Evolutionary conservation across 1,139 yeast genomes (phyloP), one percentile per base, ranked within the genome.

Genomic region (Blastobotrys illinoisensis): DNA sequence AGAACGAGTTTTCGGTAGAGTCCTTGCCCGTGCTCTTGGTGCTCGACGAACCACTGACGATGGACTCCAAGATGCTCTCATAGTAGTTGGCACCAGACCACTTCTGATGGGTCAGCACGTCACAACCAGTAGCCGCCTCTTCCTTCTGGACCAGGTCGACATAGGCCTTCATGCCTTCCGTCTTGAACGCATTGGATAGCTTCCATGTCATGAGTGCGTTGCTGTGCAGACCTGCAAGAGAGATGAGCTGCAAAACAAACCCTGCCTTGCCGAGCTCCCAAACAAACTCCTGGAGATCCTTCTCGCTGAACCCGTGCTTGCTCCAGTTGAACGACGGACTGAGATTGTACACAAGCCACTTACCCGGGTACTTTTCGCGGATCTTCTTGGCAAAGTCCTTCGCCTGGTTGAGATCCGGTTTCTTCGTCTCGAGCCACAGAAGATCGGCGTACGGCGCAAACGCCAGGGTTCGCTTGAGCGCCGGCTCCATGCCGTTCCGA

Each of bases 251-350:
- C 54, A 77, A 63, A 5, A 79, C 79, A 61, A 79, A 81, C 6
- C 85, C 85, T 44, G 75, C 70, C 64, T 79, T 76, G 43, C 79
- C 85, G 46, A 81, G 67, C 58, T 81, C 83, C 72, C 77, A 77
- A 19, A 80, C 79, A 61, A 81, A 81, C 49, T 74, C 71, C 58
- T 74, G 69, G 55, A 81, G 70, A 53, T 76, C 77, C 20, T 70
- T 62, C 19, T 76, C 77, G 24, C 72, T 64, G 66, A 77, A 81
- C 1, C 85, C 85, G 55, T 79, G 81, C 0, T 76, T 78, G 43
- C 73, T 67, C 84, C 85, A 81, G 65, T 82, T 80, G 71, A 81
- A 81, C 44, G 80, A 75, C 16, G 85, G 86, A 26, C 81, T 76
- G 54, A 81, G 68, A 63, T 82, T 82, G 65, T 81, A 82, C 3